Base-by-base conservation (phyloP, 345 rosid species). In the Salix koriyanagi region DNA sequence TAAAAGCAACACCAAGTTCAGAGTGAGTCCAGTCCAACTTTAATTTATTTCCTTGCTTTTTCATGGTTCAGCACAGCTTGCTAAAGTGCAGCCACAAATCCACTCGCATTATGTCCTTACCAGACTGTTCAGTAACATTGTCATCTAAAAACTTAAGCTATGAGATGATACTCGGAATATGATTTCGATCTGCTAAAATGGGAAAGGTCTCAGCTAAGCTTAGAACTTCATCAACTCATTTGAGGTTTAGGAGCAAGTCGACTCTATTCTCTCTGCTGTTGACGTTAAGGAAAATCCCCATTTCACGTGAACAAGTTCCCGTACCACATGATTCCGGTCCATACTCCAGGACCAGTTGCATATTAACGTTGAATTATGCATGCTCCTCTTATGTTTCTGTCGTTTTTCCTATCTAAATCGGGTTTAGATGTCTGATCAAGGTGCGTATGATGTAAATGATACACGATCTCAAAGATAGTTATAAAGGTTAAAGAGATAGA, bases 21-120 rank as follows among this genome's bases (percentile, higher is more conserved):
- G 75, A 80, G 79, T 25, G 32, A 77, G 86, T 79, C 83, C 82
- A 75, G 48, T 80, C 80, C 77, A 50, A 41, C 82, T 77, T 70
- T 73, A 44, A 18, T 44, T 37, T 15, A 26, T 46, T 65, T 61
- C 23, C 52, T 75, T 78, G 25, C 60, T 7, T n/a, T 56, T 56
- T 28, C 41, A 42, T 8, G 32, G 26, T 19, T 3, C 12, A 21
- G 25, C 42, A 70, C 52, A 25, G 54, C 25, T 37, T 66, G n/a
- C 44, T 26, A 69, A 7, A 56, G 62, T 56, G 28, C 13, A 56
- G 2, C 60, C 72, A 23, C 25, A 44, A 69, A 26, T 44, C 44
- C 23, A 25, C 60, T 46, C 37, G n/a, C 41, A 34, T 32, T 66
- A 16, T 21, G 2, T 8, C 23, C 25, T 13, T 12, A 41, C 26